Percentiles rank a stretch among this genome's conserved stretches.
Evolutionary conservation across 148 eudicot genomes (phyloP).

Genomic region (Vaccinium myrtillus): DNA sequence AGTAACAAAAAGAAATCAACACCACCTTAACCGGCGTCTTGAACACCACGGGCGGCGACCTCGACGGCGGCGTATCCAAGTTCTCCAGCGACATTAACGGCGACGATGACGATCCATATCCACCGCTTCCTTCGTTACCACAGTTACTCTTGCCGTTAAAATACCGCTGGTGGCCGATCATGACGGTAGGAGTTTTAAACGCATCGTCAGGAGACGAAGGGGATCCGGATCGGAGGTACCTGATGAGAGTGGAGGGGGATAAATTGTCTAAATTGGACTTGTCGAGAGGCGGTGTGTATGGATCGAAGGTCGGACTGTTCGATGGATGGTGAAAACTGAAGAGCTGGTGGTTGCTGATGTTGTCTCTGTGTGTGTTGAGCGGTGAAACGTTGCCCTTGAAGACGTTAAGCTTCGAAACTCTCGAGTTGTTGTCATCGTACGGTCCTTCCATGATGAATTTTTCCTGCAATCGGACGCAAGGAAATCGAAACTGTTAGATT

Average conservation of each 20-base stretch:
- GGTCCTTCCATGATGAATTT: slow-evolving; percentile 18
- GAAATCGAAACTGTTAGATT: slow-evolving; percentile 3
- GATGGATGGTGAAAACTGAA: slow-evolving; percentile 13
- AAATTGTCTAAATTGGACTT: slow-evolving; percentile 19
- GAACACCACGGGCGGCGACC: slow-evolving; percentile 29
- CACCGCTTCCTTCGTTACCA: slow-evolving; percentile 12
- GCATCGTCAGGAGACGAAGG: slow-evolving; percentile 18
- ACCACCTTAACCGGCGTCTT: slow-evolving; percentile 32
- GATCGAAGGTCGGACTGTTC: slow-evolving; percentile 24
- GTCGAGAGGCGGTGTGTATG: slow-evolving; percentile 24
- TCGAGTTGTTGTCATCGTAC: slow-evolving; percentile 8
- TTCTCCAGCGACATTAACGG: slow-evolving; percentile 38
- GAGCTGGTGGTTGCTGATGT: neutral
- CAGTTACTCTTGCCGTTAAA: neutral
- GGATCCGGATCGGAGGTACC: slow-evolving; percentile 30
- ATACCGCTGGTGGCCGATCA: slow-evolving; percentile 14
- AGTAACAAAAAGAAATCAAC: too few species aligned
- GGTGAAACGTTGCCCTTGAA: slow-evolving; percentile 28
- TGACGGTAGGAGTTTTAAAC: slow-evolving; percentile 11
- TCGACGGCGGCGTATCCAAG: slow-evolving; percentile 29
- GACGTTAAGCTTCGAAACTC: slow-evolving; percentile 19
- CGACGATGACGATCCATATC: slow-evolving; percentile 21
- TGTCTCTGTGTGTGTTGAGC: slow-evolving; percentile 16
- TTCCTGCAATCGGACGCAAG: neutral
- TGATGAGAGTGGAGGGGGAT: slow-evolving; percentile 28